phyloP scores from a whole-genome alignment of 805 yeast genomes.

The Pichia paraexigua region DNA sequence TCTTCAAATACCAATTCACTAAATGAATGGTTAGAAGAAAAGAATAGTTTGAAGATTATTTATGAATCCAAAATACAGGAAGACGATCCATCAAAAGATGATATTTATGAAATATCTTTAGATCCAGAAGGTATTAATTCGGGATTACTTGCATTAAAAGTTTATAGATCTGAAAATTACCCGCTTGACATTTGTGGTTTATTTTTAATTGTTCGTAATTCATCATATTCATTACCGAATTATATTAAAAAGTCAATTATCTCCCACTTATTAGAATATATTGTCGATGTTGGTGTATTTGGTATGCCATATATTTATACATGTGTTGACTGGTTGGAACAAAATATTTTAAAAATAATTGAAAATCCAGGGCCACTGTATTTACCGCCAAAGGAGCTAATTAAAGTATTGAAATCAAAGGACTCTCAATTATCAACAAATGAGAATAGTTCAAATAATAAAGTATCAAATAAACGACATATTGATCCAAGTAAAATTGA shows the following conservation, averaged over 20 bases:
- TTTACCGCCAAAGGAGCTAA: constrained; percentile 16
- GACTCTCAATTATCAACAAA: no score
- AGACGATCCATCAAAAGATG: constrained; percentile 31
- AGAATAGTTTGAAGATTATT: constrained; percentile 57
- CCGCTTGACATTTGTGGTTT: constrained; percentile 69
- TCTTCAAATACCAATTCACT: constrained; percentile 11
- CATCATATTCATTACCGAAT: constrained; percentile 50
- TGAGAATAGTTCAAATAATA: neutral
- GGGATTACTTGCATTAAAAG: constrained; percentile 26
- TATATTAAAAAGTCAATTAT: constrained; percentile 58
- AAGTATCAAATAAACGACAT: constrained; percentile 14
- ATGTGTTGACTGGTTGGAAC: constrained; percentile 73
- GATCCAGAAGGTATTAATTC: constrained; percentile 25
- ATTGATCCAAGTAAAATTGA: constrained; percentile 29
- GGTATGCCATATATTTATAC: constrained; percentile 68
- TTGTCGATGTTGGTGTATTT: constrained; percentile 36
- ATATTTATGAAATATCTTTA: constrained; percentile 29
- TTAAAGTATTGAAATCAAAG: neutral
- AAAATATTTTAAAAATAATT: constrained; percentile 47
- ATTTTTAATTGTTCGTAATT: constrained; percentile 37
- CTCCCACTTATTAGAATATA: constrained; percentile 36
- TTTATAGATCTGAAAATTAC: constrained; percentile 44
- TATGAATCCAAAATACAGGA: constrained; percentile 28
- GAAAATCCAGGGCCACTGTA: constrained; percentile 70
- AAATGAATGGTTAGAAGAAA: constrained; percentile 66